Conservation (phyloP, 1,284 basidiomycete genomes). For the Malassezia obtusa region DNA sequence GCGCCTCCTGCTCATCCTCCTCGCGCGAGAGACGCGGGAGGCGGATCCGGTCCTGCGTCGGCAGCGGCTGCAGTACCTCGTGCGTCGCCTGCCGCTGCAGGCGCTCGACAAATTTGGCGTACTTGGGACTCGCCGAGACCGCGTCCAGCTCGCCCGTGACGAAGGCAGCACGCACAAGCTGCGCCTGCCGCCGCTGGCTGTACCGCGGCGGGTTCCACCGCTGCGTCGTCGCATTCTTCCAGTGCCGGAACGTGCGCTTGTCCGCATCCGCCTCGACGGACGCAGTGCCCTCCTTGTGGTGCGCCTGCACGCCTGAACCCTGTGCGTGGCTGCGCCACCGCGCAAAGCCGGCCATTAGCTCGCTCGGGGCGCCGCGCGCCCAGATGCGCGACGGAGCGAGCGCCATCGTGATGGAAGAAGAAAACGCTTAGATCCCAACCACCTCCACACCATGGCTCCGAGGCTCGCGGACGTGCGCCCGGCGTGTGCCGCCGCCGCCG, state of each 20-base stretch:
- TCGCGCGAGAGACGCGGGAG: neutral
- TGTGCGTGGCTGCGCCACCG: conserved; percentile 3
- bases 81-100: conserved; percentile 13
- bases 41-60: neutral
- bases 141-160: conserved; percentile 9
- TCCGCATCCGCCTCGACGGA: conserved; percentile 2
- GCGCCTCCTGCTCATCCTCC: conserved; percentile 14
- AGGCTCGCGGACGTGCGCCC: conserved; percentile 16
- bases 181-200: conserved; percentile 28
- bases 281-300: neutral
- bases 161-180: conserved; percentile 21
- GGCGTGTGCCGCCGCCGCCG: conserved; percentile 7
- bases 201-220: conserved; percentile 27
- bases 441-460: conserved; percentile 12
- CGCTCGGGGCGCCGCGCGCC: conserved; percentile 7
- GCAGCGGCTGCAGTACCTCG: conserved; percentile 16
- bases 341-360: conserved; percentile 3
- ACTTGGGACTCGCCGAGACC: conserved; percentile 20
- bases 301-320: neutral
- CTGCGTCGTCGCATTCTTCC: conserved; percentile 16
- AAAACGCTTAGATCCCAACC: neutral
- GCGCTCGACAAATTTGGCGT: conserved; percentile 11
- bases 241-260: conserved; percentile 12
- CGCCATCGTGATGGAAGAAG: conserved; percentile 12
- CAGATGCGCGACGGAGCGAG: conserved; percentile 1